These are phyloP conservation scores for Salix viminalis DNA, from an alignment of 345 rosid genomes.

Conservation along the genomic window DNA sequence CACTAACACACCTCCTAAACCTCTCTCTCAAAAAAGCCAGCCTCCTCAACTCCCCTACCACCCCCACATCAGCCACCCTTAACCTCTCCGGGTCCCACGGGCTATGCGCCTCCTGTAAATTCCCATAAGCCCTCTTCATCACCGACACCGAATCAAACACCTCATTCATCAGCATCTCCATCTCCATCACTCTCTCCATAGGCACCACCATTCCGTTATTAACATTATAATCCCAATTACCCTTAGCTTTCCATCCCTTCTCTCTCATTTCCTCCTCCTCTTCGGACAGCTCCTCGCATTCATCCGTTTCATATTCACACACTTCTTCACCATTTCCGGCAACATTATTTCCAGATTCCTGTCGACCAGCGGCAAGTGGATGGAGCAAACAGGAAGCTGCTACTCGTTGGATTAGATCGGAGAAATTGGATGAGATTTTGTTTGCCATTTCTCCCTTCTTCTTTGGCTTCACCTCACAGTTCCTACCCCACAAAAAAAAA, in stretches of 20 bases:
- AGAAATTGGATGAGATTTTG: conserved; percentile 71
- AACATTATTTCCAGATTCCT: conserved; percentile 28
- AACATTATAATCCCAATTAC: conserved; percentile 2
- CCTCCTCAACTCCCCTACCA: conserved; percentile 76
- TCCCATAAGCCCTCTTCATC: conserved; percentile 68
- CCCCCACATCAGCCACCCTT: conserved; percentile 74
- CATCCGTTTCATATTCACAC: conserved; percentile 28
- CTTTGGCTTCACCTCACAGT: conserved; percentile 35
- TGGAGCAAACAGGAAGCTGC: conserved; percentile 85
- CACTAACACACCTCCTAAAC: conserved; percentile 48
- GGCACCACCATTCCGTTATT: conserved; percentile 17
- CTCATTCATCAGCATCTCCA: conserved; percentile 60
- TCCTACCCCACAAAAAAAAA: conserved; percentile 9
- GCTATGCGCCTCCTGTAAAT: conserved; percentile 81
- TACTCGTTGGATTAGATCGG: conserved; percentile 83
- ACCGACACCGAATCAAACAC: conserved; percentile 68
- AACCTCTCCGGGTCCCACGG: conserved; percentile 97
- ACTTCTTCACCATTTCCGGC: conserved; percentile 28
- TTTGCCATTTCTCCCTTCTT: conserved; percentile 57
- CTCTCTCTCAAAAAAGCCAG: conserved; percentile 66
- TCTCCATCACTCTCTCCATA: conserved; percentile 39
- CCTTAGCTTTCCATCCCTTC: conserved; percentile 4
- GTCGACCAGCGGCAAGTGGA: conserved; percentile 68
- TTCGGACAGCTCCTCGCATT: conserved; percentile 36
- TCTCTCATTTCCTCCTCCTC: conserved; percentile 15